Evolutionary conservation across 2,329 filamentous ascomycete genomes (phyloP).

Genomic region (Cladosporium sp.): DNA sequence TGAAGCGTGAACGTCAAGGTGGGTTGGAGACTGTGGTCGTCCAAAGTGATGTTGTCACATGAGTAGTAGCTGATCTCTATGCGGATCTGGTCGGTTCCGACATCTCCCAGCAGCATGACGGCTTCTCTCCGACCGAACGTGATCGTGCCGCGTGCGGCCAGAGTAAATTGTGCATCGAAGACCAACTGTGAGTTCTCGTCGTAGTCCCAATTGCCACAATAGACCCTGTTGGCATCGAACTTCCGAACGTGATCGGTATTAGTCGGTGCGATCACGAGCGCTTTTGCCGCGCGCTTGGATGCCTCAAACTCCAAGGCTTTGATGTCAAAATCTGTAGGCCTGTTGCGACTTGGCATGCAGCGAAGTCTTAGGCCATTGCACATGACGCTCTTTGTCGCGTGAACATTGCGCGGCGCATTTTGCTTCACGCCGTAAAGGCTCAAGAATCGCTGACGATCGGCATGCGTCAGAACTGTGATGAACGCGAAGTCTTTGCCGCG

Average conservation of each 20-base stretch:
- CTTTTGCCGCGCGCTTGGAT: constrained; percentile 12
- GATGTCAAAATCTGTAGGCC: constrained; percentile 22
- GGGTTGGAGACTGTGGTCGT: constrained; percentile 24
- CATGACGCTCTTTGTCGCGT: constrained; percentile 5
- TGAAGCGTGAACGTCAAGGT: constrained; percentile 37
- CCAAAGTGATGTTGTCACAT: constrained; percentile 36
- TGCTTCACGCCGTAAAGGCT: constrained; percentile 26
- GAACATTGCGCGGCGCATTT: constrained; percentile 14
- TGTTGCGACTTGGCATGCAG: constrained; percentile 23
- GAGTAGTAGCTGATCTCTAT: constrained; percentile 43
- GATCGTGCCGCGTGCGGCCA: constrained; percentile 39
- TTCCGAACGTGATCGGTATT: constrained; percentile 19
- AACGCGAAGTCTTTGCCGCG: constrained; percentile 38
- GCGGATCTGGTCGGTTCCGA: constrained; percentile 23
- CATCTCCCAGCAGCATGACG: constrained; percentile 24
- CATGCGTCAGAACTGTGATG: constrained; percentile 42
- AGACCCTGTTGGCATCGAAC: constrained; percentile 34
- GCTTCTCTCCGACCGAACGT: constrained; percentile 28
- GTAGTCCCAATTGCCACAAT: constrained; percentile 45
- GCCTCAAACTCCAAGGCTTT: constrained; percentile 22
- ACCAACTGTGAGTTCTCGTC: constrained; percentile 26
- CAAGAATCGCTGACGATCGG: constrained; percentile 44
- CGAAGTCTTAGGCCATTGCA: constrained; percentile 24
- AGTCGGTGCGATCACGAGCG: not conserved
- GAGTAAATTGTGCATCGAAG: constrained; percentile 39